Evolutionary conservation across 495 filamentous ascomycete genomes (phyloP), one percentile per base, ranked within the genome.

Genomic region (Aspergillus carlsbadensis): DNA sequence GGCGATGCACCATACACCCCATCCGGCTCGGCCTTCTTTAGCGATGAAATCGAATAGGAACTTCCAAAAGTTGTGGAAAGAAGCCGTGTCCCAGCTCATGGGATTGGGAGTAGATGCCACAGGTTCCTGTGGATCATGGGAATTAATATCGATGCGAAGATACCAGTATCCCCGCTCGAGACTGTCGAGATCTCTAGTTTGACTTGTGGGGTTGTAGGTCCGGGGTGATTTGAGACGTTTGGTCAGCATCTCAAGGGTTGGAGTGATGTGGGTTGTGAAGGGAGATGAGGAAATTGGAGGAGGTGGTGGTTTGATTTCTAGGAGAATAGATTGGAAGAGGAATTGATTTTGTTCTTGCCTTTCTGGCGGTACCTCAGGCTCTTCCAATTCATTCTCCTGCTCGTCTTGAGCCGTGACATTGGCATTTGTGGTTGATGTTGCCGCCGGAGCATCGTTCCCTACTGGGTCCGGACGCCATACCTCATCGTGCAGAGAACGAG

Each of bases 101-200:
- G 29, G 5, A 17, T 43, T 26, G 6, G 33, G 17, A 15, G 10
- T 58, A 21, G 48, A 22, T 22, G 45, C 21, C 26, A 33, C 31
- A 6, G 41, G 20, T 44, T 44, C 18, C 22, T 22, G 17, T 41
- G 21, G 21, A n/a, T 24, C 14, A 22, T 17, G 18, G 21, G 31
- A 6, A n/a, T 49, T 5, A 10, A 69, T 56, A 5, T 65, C 57
- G 52, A 82, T 78, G 18, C 78, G 75, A 2, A 91, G 43, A 11
- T 70, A 64, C 89, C 89, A 92, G 65, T 87, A 80, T 15, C 89
- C 89, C 26, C 88, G 71, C 62, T 92, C 89, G 14, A 83, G 74
- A 0, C 66, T 67, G 8, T 79, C 71, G 0, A 88, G 70, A 0
- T 62, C 59, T 5, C 88, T 80, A 3, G 68, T 65, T 63, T 83